Evolutionary conservation across 768 basidiomycete species (phyloP).

Genomic region (Tulasnella sp.): DNA sequence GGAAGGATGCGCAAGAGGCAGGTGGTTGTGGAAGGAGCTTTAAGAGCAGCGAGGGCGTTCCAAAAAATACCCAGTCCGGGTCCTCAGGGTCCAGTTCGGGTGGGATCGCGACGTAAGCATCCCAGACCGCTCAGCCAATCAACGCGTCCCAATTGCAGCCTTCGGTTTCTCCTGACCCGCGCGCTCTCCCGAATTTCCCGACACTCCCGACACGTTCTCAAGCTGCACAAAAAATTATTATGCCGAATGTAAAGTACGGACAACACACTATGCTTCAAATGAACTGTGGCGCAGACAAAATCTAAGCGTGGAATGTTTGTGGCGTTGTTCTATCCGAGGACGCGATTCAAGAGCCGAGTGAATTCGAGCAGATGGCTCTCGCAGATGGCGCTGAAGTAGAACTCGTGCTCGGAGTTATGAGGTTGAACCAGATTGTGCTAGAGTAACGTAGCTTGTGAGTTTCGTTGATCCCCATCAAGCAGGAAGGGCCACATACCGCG

Average conservation of each 20-base stretch:
- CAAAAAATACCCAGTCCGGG: conserved; percentile 17
- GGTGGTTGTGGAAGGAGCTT: neutral
- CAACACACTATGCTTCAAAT: neutral
- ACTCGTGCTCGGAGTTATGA: conserved; percentile 66
- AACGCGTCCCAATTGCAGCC: neutral
- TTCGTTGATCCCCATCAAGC: neutral
- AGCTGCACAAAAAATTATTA: conserved; percentile 7
- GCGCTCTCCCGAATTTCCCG: conserved; percentile 1
- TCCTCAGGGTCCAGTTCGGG: conserved; percentile 7
- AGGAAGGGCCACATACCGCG: conserved; percentile 46
- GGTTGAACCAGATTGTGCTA: conserved; percentile 77
- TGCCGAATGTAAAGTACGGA: neutral
- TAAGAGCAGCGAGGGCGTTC: neutral
- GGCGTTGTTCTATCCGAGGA: neutral
- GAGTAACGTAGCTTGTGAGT: neutral
- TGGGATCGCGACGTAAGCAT: conserved; percentile 17
- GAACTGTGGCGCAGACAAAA: neutral
- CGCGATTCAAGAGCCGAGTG: conserved; percentile 38
- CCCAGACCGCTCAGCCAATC: neutral
- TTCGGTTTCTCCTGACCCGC: neutral
- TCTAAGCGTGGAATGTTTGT: neutral
- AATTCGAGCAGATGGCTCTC: conserved; percentile 55
- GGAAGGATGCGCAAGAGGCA: neutral
- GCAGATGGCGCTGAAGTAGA: conserved; percentile 90
- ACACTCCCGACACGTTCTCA: conserved; percentile 4